Percentiles rank a stretch among this genome's conserved stretches.
phyloP scores from a whole-genome alignment of 176 grass and related monocot genomes.

The Microstegium vimineum region DNA sequence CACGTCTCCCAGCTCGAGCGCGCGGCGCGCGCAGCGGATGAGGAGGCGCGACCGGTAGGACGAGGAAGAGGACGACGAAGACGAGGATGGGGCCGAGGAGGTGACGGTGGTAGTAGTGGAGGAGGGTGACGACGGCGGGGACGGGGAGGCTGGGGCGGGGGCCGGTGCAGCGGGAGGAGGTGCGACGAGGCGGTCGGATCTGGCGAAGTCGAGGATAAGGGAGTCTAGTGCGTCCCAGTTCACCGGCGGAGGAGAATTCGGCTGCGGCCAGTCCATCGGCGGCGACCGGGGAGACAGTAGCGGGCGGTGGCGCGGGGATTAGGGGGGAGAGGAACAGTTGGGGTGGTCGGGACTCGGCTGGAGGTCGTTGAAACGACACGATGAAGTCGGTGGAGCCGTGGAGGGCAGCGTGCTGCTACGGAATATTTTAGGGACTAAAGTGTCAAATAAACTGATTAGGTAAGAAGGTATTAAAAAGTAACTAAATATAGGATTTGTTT shows the following conservation, averaged over 20 bases:
- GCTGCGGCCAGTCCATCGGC: constrained; percentile 33
- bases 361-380: not conserved
- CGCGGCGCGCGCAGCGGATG: constrained; percentile 51
- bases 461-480: no score
- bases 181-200: constrained; percentile 64
- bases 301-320: not conserved
- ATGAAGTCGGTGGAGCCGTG: not conserved
- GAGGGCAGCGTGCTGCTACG: not conserved
- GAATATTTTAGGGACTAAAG: no score
- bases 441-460: no score
- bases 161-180: constrained; percentile 7
- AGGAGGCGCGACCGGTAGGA: constrained; percentile 58
- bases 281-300: constrained; percentile 8
- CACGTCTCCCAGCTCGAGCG: constrained; percentile 70
- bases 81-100: constrained; percentile 18
- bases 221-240: constrained; percentile 72
- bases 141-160: not conserved
- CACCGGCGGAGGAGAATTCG: constrained; percentile 26
- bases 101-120: constrained; percentile 36
- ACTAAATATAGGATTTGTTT: no score
- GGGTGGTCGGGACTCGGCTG: not conserved
- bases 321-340: not conserved
- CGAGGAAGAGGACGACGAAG: constrained; percentile 13
- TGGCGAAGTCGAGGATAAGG: constrained; percentile 62
- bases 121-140: constrained; percentile 46